Percentiles rank a stretch among this genome's conserved stretches.
Conservation (phyloP, 2,329 filamentous ascomycete genomes). For the Eutypa lata region DNA sequence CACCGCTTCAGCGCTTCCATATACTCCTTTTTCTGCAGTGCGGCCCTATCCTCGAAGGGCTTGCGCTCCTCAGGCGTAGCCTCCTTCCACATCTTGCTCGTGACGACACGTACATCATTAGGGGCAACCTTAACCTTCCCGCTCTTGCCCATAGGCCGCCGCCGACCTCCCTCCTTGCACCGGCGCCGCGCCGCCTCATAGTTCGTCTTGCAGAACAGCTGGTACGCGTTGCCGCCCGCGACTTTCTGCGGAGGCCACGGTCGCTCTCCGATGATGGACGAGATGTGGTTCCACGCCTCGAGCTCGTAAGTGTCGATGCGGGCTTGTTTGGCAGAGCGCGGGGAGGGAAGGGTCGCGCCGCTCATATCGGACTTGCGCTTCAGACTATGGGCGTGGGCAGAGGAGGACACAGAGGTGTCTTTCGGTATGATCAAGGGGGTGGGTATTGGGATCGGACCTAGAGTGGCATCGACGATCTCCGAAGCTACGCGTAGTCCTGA, state of each 20-base stretch:
- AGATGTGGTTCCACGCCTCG: slow-evolving; percentile 50
- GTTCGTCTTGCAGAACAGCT: slow-evolving; percentile 80
- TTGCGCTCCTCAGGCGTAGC: slow-evolving; percentile 65
- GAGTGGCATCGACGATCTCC: slow-evolving; percentile 75
- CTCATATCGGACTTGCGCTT: slow-evolving; percentile 56
- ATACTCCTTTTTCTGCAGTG: slow-evolving; percentile 66
- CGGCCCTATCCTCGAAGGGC: slow-evolving; percentile 75
- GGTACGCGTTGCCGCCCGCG: slow-evolving; percentile 78
- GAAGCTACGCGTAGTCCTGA: slow-evolving; percentile 87
- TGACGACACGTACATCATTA: slow-evolving; percentile 80
- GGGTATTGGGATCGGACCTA: slow-evolving; percentile 78
- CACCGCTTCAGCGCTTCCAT: slow-evolving; percentile 55
- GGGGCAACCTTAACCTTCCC: slow-evolving; percentile 65
- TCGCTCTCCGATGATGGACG: slow-evolving; percentile 65
- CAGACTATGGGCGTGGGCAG: slow-evolving; percentile 22
- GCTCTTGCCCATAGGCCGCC: slow-evolving; percentile 57
- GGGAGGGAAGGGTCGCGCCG: slow-evolving; percentile 26
- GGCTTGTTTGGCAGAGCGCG: slow-evolving; percentile 48
- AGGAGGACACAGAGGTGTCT: slow-evolving; percentile 37
- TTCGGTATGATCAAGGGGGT: slow-evolving; percentile 70
- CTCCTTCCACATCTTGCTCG: slow-evolving; percentile 89
- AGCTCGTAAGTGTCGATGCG: slow-evolving; percentile 56
- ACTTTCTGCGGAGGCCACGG: slow-evolving; percentile 70
- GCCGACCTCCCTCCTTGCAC: slow-evolving; percentile 55
- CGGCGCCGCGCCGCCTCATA: slow-evolving; percentile 59